Evolutionary conservation across 306 rosid genomes (phyloP).

Genomic region (Trichosanthes cucumerina): DNA sequence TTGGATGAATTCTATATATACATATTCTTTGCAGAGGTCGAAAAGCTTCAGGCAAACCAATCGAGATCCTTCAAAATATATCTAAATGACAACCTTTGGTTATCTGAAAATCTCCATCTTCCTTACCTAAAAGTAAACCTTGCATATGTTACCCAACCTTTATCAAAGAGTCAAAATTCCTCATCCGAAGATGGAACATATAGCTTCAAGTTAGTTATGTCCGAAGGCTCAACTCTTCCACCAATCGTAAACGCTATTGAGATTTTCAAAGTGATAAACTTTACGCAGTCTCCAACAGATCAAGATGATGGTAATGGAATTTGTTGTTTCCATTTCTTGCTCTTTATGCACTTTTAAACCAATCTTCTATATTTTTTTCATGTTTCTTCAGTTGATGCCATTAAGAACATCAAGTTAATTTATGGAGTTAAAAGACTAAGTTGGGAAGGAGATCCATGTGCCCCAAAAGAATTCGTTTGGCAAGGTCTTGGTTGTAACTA

Average conservation of each 20-base stretch:
- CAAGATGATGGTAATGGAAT: neutral
- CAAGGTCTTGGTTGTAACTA: slow-evolving; percentile 24
- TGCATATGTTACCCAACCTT: neutral
- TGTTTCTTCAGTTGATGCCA: slow-evolving; percentile 18
- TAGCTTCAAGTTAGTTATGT: neutral
- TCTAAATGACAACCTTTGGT: neutral
- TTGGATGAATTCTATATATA: neutral
- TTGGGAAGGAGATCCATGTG: slow-evolving; percentile 38
- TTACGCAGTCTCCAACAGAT: neutral
- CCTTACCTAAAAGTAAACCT: neutral
- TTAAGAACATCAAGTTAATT: slow-evolving; percentile 12
- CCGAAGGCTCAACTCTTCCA: too few relatives aligned
- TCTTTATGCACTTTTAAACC: neutral
- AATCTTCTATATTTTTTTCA: neutral
- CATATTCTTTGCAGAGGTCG: slow-evolving; percentile 23
- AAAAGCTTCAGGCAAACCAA: neutral
- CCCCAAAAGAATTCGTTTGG: slow-evolving; percentile 19
- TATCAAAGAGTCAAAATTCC: neutral
- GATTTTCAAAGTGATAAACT: neutral
- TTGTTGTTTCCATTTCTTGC: neutral
- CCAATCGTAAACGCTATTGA: too few relatives aligned
- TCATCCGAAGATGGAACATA: neutral
- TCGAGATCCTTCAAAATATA: slow-evolving; percentile 4
- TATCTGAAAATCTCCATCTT: neutral
- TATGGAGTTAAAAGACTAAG: slow-evolving; percentile 7